Evolutionary conservation across 2,329 filamentous ascomycete genomes (phyloP).

Genomic region (Orbilia ellipsospora): DNA sequence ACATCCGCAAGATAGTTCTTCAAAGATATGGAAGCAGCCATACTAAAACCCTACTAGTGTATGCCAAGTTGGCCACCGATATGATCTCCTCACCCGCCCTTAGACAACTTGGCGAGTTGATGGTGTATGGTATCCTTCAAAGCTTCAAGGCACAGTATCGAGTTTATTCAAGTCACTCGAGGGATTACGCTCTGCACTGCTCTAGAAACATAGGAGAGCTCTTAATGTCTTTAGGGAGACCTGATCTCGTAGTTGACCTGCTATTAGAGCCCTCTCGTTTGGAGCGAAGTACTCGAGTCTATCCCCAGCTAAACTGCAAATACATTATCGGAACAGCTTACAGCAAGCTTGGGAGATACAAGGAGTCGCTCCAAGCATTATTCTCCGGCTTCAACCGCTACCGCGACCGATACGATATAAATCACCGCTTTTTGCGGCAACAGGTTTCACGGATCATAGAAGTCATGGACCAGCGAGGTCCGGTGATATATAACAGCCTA

Average conservation of each 20-base stretch:
- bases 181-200: background rate
- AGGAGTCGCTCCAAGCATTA: background rate
- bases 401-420: background rate
- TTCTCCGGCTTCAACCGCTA: background rate
- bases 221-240: too few species aligned
- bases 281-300: background rate
- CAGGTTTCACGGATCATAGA: background rate
- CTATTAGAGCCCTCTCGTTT: background rate
- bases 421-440: background rate
- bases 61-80: background rate
- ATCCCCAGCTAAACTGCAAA: background rate
- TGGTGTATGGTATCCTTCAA: background rate
- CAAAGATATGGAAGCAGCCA: too few species aligned
- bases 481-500: slow-evolving; percentile 18
- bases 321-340: background rate
- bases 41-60: too few species aligned
- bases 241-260: background rate
- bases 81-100: background rate
- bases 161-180: too few species aligned
- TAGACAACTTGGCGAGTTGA: slow-evolving; percentile 1
- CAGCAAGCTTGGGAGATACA: background rate
- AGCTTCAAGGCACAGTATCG: background rate
- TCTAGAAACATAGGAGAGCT: background rate
- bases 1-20: too few species aligned
- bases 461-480: slow-evolving; percentile 8